Base-by-base conservation (phyloP, 2,329 filamentous ascomycete genomes). In the Grosmannia clavigera region DNA sequence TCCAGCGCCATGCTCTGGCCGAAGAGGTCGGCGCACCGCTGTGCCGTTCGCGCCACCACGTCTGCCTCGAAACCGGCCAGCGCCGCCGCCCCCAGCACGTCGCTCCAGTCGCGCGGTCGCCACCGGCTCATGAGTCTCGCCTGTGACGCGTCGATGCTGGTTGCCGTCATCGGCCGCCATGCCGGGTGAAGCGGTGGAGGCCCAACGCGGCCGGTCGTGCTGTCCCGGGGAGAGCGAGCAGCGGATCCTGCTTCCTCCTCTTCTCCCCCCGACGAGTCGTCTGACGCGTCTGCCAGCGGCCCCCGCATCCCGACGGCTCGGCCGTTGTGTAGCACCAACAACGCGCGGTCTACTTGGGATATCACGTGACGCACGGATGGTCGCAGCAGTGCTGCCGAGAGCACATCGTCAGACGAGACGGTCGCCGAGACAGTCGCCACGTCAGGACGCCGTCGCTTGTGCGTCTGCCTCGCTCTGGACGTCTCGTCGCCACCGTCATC, bases 31-130 rank as follows among this genome's bases (percentile, higher is more conserved):
- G 87, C 82, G 67, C 92, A 97, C 56, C 92, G 81, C 67, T 84
- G 78, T 2, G 87, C 81, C 0, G 90, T 81, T 35, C 88, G 81
- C 58, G 84, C 80, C 14, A 96, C 72, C 0, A 84, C 86, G 1
- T 75, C 71, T 0, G 77, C 71, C 1, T 87, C 75, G 72, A 91
- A 92, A 0, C 88, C 90, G 2, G 81, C 81, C 57, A 95, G 73
- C 0, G 88, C 81, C 3, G 92, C 92, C 0, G 90, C 78, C 0
- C 88, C 88, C 33, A 96, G 73, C 1, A 96, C 81, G 65, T 95
- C 89, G 65, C 84, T 87, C 92, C 92, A 97, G 73, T 95, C 88
- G 27, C 88, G 81, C 14, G 83, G 74, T 16, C 71, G 76, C 69
- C 70, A 77, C 58, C 66, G 63, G 53, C 43, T 27, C 46, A 43